Conservation (phyloP, 2,329 filamentous ascomycete species). For the Fusarium acutatum region DNA sequence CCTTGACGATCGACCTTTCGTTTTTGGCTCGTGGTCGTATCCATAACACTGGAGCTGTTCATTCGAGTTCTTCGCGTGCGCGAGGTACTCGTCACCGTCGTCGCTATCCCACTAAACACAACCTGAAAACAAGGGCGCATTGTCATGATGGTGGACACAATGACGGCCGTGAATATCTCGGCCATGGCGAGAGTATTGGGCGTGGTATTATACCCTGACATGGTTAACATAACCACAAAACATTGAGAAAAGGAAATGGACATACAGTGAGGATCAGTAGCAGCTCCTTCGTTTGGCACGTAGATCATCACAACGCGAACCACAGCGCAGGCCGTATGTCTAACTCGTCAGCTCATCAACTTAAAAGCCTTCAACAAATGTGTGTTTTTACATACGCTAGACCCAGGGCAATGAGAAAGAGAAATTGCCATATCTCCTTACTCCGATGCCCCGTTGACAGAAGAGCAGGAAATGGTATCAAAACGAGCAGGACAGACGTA, state of each 20-base stretch:
- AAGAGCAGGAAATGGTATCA: neutral
- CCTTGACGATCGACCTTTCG: neutral
- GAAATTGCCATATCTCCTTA: constrained; percentile 1
- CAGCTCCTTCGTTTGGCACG: neutral
- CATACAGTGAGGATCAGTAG: neutral
- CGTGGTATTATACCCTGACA: neutral
- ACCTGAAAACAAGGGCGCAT: constrained; percentile 1
- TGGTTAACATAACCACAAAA: rapidly evolving
- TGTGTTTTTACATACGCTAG: neutral
- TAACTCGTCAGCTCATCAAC: neutral
- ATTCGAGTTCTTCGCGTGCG: neutral
- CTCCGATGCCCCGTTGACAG: neutral
- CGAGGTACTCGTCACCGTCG: neutral
- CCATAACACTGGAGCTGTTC: neutral
- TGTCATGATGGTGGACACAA: neutral
- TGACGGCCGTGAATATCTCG: neutral
- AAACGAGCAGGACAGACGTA: neutral
- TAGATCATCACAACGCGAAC: neutral
- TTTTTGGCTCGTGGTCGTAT: neutral
- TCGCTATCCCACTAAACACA: neutral
- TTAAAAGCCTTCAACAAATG: too few species aligned
- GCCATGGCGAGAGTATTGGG: constrained; percentile 1
- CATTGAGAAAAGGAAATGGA: rapidly evolving
- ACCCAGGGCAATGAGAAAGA: neutral
- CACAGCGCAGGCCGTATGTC: neutral